phyloP scores from a whole-genome alignment of 163 green algal genomes.

The Scenedesmus sp. region DNA sequence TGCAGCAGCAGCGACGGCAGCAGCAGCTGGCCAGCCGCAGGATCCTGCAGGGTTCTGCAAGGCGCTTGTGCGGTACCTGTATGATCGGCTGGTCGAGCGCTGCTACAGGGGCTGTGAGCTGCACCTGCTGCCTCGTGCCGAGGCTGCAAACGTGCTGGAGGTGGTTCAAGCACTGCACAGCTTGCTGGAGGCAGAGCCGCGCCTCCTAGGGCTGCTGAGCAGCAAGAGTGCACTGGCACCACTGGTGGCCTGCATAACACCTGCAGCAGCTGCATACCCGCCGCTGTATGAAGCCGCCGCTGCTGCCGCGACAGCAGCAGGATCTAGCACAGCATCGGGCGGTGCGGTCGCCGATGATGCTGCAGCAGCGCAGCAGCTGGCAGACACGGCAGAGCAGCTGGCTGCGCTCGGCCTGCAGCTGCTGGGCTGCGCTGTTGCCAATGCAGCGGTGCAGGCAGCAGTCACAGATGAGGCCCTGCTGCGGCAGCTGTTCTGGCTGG shows the following conservation, averaged over 20 bases:
- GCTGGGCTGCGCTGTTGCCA: slow-evolving; percentile 73
- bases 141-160: slow-evolving; percentile 59
- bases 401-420: slow-evolving; percentile 70
- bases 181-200: slow-evolving; percentile 76
- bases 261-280: slow-evolving; percentile 31
- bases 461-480: slow-evolving; percentile 72
- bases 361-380: slow-evolving; percentile 27
- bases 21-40: slow-evolving; percentile 48
- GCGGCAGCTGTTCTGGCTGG: slow-evolving; percentile 73
- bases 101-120: slow-evolving; percentile 41
- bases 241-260: slow-evolving; percentile 75
- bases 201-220: slow-evolving; percentile 83
- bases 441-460: slow-evolving; percentile 80
- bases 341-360: neutral
- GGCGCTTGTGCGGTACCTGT: slow-evolving; percentile 58
- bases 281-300: slow-evolving; percentile 45
- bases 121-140: slow-evolving; percentile 1
- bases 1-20: neutral
- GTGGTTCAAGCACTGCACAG: slow-evolving; percentile 72
- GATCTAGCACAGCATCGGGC: neutral
- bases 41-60: slow-evolving; percentile 82
- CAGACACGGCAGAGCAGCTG: slow-evolving; percentile 57
- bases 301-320: slow-evolving; percentile 4
- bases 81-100: slow-evolving; percentile 50
- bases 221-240: slow-evolving; percentile 77